Conservation (phyloP, 768 basidiomycete genomes). For the Astraeus odoratus region DNA sequence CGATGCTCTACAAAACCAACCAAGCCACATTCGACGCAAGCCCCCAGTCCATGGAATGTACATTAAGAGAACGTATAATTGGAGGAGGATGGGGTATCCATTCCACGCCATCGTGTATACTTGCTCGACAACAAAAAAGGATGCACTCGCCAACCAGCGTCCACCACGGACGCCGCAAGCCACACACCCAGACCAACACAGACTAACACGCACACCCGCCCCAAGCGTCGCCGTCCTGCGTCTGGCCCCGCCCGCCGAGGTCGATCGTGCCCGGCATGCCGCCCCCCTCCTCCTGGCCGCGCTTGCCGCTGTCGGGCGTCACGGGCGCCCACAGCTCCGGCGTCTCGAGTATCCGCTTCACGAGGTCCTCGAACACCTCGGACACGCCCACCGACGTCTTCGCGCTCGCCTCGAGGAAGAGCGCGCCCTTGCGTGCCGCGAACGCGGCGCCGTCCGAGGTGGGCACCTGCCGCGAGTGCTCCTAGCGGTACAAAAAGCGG, state of each 20-base stretch:
- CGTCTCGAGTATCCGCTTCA: conserved; percentile 69
- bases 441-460: conserved; percentile 74
- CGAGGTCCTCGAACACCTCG: conserved; percentile 67
- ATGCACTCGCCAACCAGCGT: too few relatives aligned
- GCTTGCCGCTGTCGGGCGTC: conserved; percentile 13
- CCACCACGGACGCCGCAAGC: conserved; percentile 9
- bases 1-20: too few relatives aligned
- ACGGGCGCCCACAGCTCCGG: conserved; percentile 63
- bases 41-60: too few relatives aligned
- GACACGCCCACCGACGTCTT: conserved; percentile 84
- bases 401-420: conserved; percentile 90
- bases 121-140: too few relatives aligned
- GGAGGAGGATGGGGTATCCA: too few relatives aligned
- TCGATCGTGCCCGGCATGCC: conserved; percentile 41
- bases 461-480: conserved; percentile 78
- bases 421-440: conserved; percentile 71
- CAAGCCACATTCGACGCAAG: too few relatives aligned
- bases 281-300: conserved; percentile 10
- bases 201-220: conserved; percentile 23
- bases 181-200: too few relatives aligned
- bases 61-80: too few relatives aligned
- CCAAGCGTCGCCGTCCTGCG: conserved; percentile 17
- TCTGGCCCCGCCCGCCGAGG: conserved; percentile 14
- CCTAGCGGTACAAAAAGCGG: conserved; percentile 38
- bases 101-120: too few relatives aligned